phyloP scores from a whole-genome alignment of 2,329 filamentous ascomycete species.

The Fusarium metavorans region DNA sequence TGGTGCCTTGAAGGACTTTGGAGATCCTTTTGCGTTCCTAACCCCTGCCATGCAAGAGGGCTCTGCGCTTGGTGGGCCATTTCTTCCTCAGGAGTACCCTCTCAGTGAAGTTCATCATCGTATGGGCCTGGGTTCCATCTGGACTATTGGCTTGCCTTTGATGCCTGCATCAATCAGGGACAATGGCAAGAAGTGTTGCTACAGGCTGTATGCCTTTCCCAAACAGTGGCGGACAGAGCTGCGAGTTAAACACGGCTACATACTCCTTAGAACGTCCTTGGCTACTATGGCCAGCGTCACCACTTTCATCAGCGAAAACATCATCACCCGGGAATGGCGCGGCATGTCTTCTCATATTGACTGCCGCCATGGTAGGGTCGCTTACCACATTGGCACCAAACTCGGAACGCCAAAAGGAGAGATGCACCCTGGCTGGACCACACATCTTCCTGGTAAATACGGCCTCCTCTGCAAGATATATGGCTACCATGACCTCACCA shows the following conservation, averaged over 20 bases:
- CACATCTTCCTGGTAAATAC: background rate
- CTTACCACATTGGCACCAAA: background rate
- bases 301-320: background rate
- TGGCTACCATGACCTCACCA: background rate
- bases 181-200: background rate
- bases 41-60: constrained; percentile 13
- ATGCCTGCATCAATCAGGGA: background rate
- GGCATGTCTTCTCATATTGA: background rate
- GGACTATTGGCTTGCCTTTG: background rate
- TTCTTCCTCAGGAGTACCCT: background rate
- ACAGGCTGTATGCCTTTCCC: background rate
- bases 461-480: background rate
- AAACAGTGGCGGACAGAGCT: background rate
- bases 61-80: background rate
- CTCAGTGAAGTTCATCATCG: background rate
- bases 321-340: background rate
- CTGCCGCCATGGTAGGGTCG: background rate
- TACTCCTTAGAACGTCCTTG: background rate
- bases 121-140: background rate
- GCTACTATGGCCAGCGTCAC: background rate
- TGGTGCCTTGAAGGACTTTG: background rate
- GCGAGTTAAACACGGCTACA: background rate
- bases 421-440: background rate
- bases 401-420: background rate
- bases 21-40: background rate